Evolutionary conservation across 148 eudicot genomes (phyloP).

Genomic region (Cornus controversa): DNA sequence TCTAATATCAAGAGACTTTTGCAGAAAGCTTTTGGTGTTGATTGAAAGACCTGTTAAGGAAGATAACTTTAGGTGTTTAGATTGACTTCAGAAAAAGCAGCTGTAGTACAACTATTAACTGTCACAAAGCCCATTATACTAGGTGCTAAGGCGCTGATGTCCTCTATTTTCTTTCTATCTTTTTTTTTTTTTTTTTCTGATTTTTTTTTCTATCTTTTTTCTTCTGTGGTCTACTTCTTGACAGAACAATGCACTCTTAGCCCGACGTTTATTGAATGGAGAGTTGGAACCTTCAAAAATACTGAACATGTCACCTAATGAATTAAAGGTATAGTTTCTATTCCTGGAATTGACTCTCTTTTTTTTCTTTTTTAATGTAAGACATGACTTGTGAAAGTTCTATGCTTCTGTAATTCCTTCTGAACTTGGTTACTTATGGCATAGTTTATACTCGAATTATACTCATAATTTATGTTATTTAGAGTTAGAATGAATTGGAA

Average conservation of each 20-base stretch:
- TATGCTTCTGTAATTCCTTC: neutral
- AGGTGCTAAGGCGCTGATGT: neutral
- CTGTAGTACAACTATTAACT: neutral
- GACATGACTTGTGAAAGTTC: neutral
- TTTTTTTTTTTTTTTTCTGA: no score
- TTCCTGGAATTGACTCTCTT: neutral
- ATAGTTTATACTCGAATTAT: no score
- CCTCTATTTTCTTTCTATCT: neutral
- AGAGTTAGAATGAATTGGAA: neutral
- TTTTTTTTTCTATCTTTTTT: neutral
- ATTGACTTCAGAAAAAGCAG: neutral
- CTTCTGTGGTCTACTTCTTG: neutral
- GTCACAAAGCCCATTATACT: neutral
- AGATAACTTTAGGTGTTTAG: neutral
- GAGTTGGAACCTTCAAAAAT: conserved; percentile 83
- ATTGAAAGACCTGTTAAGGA: neutral
- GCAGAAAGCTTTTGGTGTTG: neutral
- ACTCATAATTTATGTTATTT: no score
- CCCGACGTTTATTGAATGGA: conserved; percentile 70
- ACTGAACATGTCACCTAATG: conserved; percentile 79
- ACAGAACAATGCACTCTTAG: conserved; percentile 64
- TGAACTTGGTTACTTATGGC: neutral
- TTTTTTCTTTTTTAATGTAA: neutral
- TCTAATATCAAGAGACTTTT: neutral
- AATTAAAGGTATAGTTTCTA: conserved; percentile 63